Evolutionary conservation across 306 rosid genomes (phyloP), one percentile per base, ranked within the genome.

Genomic region (Vigna angularis): DNA sequence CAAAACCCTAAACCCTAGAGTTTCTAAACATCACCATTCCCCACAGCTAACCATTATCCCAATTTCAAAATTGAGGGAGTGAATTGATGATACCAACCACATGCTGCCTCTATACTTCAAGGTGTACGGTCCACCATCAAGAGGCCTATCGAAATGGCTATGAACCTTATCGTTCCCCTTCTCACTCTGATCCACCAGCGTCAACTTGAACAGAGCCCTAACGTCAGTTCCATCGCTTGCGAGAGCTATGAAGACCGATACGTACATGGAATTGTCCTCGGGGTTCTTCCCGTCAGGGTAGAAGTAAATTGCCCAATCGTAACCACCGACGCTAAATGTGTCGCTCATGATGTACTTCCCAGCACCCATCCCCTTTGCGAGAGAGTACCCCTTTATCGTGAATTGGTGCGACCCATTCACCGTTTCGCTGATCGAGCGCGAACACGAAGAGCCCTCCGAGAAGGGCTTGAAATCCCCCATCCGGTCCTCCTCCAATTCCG

Each of bases 281-380:
- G 93, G 90, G 78, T 93, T 93, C 73, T 93, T 93, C 2, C 98
- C 98, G 6, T 93, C 98, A 1, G 98, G 97, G 85, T 91, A 93
- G 70, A 93, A 93, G 83, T 93, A 91, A 44, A 93, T 87, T 4
- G 98, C 98, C 98, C 98, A 93, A 75, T 93, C 94, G 79, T 82
- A 93, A 6, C 98, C 98, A 30, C 97, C 98, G 12, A 93, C 97
- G 50, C 86, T 87, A 78, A 93, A 93, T 0, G 89, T 86, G 45
- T 91, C 97, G 79, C 98, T 93, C 74, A 78, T 82, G n/a, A 93
- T 90, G 83, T 93, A 88, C 81, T 84, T 91, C 0, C 97, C 98
- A 0, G 91, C 83, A 4, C 98, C 98, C 97, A 93, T 93, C 8
- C 98, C 98, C 70, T 93, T 93, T 18, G 96, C 92, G 77, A 93